These are phyloP conservation scores for Rhododendron simsii DNA, from an alignment of 148 eudicot genomes.

Conservation along the genomic window DNA sequence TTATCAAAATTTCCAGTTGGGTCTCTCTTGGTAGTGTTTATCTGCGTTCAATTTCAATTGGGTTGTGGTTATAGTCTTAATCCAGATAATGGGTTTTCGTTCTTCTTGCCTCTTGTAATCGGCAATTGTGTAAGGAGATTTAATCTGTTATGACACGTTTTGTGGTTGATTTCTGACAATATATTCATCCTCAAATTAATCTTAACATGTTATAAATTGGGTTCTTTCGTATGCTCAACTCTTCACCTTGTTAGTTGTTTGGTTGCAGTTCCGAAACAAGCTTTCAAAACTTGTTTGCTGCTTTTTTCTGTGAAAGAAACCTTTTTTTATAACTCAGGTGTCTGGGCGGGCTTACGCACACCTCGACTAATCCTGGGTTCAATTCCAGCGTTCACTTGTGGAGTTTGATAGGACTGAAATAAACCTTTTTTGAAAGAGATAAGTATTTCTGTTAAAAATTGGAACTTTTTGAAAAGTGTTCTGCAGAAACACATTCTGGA, in stretches of 20 bases:
- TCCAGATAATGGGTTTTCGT: background rate
- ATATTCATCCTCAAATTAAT: background rate
- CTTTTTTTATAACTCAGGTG: background rate
- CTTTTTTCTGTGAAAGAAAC: background rate
- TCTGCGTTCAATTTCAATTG: background rate
- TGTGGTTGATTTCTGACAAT: background rate
- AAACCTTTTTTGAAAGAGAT: background rate
- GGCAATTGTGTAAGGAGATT: background rate
- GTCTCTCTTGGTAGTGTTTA: background rate
- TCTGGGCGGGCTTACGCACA: background rate
- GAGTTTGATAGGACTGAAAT: background rate
- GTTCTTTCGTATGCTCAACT: background rate
- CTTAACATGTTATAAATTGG: background rate
- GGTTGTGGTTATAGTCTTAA: background rate
- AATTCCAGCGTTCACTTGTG: background rate
- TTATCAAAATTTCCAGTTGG: background rate
- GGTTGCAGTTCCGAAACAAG: background rate
- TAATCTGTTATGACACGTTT: background rate
- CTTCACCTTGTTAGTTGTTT: background rate
- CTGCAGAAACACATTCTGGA: background rate
- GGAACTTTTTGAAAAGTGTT: background rate
- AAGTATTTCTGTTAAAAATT: background rate
- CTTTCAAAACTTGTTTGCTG: background rate
- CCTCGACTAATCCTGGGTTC: background rate
- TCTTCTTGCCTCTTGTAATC: background rate